A percentile compares a stretch with the other conserved stretches of the same genome.
Conservation (phyloP, 2,329 filamentous ascomycete genomes). For the Juglanconis oblonga region DNA sequence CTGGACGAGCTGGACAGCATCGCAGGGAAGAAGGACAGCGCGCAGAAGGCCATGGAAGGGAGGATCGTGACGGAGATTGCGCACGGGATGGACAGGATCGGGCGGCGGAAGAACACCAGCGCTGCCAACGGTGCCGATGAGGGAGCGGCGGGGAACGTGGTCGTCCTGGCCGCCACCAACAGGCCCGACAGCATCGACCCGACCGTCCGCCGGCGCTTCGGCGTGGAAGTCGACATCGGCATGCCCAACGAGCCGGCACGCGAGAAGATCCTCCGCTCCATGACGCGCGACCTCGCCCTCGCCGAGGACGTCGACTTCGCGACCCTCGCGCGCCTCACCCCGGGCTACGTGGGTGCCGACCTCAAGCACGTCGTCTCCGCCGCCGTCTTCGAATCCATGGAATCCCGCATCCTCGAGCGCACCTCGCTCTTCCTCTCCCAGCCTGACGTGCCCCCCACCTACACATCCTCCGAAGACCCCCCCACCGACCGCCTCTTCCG, state of each 20-base stretch:
- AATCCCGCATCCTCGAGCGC: conserved; percentile 22
- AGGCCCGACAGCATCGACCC: conserved; percentile 83
- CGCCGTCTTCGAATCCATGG: conserved; percentile 37
- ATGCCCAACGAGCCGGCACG: conserved; percentile 79
- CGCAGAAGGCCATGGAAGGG: conserved; percentile 86
- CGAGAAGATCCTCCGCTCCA: conserved; percentile 71
- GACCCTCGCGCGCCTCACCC: conserved; percentile 75
- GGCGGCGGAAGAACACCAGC: conserved; percentile 62
- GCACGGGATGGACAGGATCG: conserved; percentile 81
- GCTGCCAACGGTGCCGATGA: conserved; percentile 73
- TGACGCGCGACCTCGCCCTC: conserved; percentile 65
- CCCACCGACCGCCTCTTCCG: conserved; percentile 5
- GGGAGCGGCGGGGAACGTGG: conserved; percentile 68
- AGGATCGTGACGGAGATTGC: conserved; percentile 80
- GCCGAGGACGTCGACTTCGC: conserved; percentile 70
- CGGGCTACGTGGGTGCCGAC: conserved; percentile 92
- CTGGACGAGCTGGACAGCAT: conserved; percentile 93
- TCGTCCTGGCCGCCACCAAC: conserved; percentile 90
- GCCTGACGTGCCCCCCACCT: neutral
- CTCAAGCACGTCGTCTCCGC: conserved; percentile 61
- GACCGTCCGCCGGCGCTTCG: conserved; percentile 69
- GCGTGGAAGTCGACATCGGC: conserved; percentile 80
- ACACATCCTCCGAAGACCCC: neutral
- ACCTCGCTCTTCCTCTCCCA: neutral
- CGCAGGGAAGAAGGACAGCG: conserved; percentile 78